phyloP scores from a whole-genome alignment of 2,329 filamentous ascomycete species.

The Hortaea werneckii region DNA sequence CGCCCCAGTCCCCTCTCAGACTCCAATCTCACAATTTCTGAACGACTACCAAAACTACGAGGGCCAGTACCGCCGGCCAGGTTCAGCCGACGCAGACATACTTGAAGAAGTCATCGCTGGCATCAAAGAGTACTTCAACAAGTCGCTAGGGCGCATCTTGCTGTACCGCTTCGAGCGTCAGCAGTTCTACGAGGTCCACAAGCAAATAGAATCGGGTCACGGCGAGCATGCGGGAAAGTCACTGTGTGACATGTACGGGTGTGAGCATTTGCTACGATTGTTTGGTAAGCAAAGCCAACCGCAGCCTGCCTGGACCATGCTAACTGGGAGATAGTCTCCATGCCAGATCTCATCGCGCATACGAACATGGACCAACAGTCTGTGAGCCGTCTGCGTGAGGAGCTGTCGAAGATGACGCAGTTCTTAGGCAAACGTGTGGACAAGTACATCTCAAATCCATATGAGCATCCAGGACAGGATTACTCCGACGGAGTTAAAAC shows the following conservation, averaged over 20 bases:
- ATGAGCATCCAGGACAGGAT: conserved; percentile 61
- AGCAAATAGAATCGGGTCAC: conserved; percentile 51
- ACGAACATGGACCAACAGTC: conserved; percentile 97
- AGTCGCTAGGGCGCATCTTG: conserved; percentile 74
- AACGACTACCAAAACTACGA: conserved; percentile 73
- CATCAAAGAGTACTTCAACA: conserved; percentile 88
- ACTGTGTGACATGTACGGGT: conserved; percentile 76
- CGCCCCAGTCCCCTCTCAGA: conserved; percentile 68
- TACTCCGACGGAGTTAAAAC: conserved; percentile 48
- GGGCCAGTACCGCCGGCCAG: conserved; percentile 56
- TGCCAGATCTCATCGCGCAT: conserved; percentile 89
- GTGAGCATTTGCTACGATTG: conserved; percentile 80
- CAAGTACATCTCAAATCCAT: conserved; percentile 67
- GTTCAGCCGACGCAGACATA: conserved; percentile 68
- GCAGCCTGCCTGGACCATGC: neutral
- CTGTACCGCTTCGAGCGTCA: conserved; percentile 89
- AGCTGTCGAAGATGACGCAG: conserved; percentile 72
- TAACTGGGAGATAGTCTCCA: conserved; percentile 54
- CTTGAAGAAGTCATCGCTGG: conserved; percentile 82
- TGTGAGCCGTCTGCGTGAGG: conserved; percentile 77
- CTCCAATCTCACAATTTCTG: conserved; percentile 67
- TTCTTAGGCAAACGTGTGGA: conserved; percentile 73
- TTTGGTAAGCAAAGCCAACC: conserved; percentile 53
- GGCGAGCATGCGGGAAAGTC: conserved; percentile 59
- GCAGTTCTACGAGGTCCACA: conserved; percentile 71